phyloP scores from a whole-genome alignment of 1,284 basidiomycete species.

The Ustilago tritici region DNA sequence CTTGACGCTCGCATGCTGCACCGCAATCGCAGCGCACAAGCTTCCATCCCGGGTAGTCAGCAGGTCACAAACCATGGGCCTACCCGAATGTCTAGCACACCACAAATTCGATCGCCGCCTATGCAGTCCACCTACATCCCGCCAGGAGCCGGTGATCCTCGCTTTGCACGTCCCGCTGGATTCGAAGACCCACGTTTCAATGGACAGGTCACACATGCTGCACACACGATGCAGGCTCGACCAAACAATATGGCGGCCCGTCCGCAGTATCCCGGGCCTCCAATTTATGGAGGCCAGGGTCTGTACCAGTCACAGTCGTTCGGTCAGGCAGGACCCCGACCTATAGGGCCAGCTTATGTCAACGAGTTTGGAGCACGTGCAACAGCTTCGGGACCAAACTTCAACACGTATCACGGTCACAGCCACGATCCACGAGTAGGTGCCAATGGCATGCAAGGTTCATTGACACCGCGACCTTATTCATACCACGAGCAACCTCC shows the following conservation, averaged over 20 bases:
- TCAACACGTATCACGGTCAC: slow-evolving; percentile 48
- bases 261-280: slow-evolving; percentile 32
- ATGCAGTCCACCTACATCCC: slow-evolving; percentile 9
- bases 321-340: slow-evolving; percentile 15
- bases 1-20: slow-evolving; percentile 39
- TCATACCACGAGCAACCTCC: slow-evolving; percentile 52
- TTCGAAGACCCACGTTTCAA: slow-evolving; percentile 37
- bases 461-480: slow-evolving; percentile 51
- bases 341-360: slow-evolving; percentile 23
- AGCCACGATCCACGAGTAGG: slow-evolving; percentile 37
- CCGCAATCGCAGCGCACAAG: slow-evolving; percentile 50
- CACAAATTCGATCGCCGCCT: slow-evolving; percentile 46
- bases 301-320: slow-evolving; percentile 32
- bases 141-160: slow-evolving; percentile 28
- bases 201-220: slow-evolving; percentile 14
- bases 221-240: slow-evolving; percentile 19
- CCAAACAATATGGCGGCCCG: slow-evolving; percentile 19
- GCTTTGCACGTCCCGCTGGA: slow-evolving; percentile 17
- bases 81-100: slow-evolving; percentile 37
- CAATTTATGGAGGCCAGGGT: slow-evolving; percentile 18
- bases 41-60: slow-evolving; percentile 36
- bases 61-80: slow-evolving; percentile 30
- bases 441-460: slow-evolving; percentile 29
- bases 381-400: slow-evolving; percentile 17
- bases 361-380: slow-evolving; percentile 46